Base-by-base conservation (phyloP, 83 land plant species). In the Diphasiastrum complanatum region DNA sequence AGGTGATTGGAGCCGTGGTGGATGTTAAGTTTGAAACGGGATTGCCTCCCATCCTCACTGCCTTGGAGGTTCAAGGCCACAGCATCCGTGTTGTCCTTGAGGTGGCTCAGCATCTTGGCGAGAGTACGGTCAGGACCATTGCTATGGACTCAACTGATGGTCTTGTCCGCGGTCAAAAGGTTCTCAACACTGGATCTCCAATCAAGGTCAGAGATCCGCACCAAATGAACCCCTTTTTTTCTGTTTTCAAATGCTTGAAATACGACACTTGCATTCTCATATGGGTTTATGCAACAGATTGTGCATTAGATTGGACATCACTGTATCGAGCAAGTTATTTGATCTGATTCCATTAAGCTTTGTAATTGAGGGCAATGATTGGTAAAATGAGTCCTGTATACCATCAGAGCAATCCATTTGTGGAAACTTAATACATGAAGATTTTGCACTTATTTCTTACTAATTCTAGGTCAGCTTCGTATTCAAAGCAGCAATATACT, bases 61-160 rank as follows among this genome's bases (percentile, higher is more conserved):
- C 98, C 12, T 74, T 92, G 45, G 96, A 88, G 80, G 91, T 92
- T 3, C 71, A 75, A 60, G 86, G 81, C 55, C 49, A 90, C 49
- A 66, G 61, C 71, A 67, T 86, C 60, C 70, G 96, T 43, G 43
- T 90, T 43, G 96, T 90, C 64, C 75, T 90, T 30, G 96, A 90
- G 72, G 96, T 90, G 22, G 93, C 97, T 5, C 93, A 91, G 79
- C 97, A 91, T 70, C 60, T 91, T 67, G 97, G 97, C 11, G 97
- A 84, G 84, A 82, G 36, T 34, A 81, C 78, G 41, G 96, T 90
- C 49, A 57, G 96, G 65, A 86, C 92, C 20, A 90, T 90, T 45
- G 97, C 97, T 53, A 91, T 91, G 97, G 97, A 91, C 43, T 82
- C 74, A 20, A 91, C 97, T 1, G 97, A 91, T 52, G 92, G 92